These are phyloP conservation scores for Eucalyptus cloeziana DNA, from an alignment of 345 rosid genomes.

Conservation along the genomic window DNA sequence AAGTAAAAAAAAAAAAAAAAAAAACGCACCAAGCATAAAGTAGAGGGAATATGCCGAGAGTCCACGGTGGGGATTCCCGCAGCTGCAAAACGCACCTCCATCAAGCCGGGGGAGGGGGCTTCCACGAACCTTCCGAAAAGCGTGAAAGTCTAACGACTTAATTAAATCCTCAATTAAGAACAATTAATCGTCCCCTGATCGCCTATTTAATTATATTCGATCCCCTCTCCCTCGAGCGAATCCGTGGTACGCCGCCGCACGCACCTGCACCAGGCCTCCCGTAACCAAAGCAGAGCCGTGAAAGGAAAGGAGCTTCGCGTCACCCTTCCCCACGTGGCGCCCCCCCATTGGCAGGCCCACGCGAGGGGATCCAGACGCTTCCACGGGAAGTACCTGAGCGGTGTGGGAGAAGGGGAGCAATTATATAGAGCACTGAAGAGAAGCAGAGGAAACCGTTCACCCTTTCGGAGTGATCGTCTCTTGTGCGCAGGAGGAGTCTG, in stretches of 20 bases:
- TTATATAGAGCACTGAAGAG: background rate
- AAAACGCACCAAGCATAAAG: background rate
- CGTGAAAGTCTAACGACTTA: background rate
- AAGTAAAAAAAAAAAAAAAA: accelerated
- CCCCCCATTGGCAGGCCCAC: background rate
- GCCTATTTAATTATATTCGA: background rate
- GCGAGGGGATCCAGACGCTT: background rate
- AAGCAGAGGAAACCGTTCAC: background rate
- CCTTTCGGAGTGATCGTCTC: background rate
- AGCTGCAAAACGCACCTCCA: background rate
- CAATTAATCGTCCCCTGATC: background rate
- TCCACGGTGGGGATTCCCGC: background rate
- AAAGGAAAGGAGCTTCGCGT: background rate
- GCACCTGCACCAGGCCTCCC: background rate
- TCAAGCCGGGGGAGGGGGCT: background rate
- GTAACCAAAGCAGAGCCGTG: background rate
- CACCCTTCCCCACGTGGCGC: background rate
- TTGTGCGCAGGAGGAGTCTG: background rate
- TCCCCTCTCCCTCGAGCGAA: background rate
- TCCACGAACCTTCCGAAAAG: background rate
- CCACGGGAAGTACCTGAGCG: background rate
- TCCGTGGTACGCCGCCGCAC: background rate
- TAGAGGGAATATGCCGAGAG: background rate
- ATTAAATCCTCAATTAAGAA: background rate
- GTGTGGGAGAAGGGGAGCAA: background rate